Evolutionary conservation across 2,329 filamentous ascomycete species (phyloP), one percentile per base, ranked within the genome.

Genomic region (Erysiphe pulchra): DNA sequence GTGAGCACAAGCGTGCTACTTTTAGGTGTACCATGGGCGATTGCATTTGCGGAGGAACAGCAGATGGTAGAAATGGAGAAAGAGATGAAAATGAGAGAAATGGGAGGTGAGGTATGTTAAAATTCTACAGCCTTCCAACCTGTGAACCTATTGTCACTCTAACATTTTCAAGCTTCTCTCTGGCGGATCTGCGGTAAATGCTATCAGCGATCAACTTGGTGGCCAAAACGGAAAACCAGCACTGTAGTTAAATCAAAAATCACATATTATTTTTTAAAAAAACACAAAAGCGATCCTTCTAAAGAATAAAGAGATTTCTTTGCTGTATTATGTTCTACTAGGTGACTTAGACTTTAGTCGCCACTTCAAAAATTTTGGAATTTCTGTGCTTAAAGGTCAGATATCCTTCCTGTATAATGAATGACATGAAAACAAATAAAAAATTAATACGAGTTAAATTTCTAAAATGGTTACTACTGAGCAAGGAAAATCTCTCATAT

Each of bases 21-120:
- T 60, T 66, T 95, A 51, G 86, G 85, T 55, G 84, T 95, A 45
- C 90, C 90, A 47, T 95, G 85, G 70, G 86, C 85, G 48, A 69
- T 98, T 54, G 87, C 85, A 48, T 87, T 85, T 60, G 77, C 80
- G 51, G 90, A 98, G 69, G 90, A 98, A 69, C 85, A 94, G 70
- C 83, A 93, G 68, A 76, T 92, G 61, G 70, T 87, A 52, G 87
- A 93, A 68, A 92, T 94, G 84, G 90, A 98, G 75, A 77, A 85
- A 63, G 87, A 94, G 68, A 85, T 86, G 73, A 77, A 80, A 63
- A 90, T 93, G 83, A 80, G 90, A 62, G 83, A 93, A 72, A 75
- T 80, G 58, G 84, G 84, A 51, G 78, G 80, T 59, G 83, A 93
- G 68, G 74, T 78, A 53, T 43, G 51, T 49, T 31, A 17, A 39